Evolutionary conservation across 345 rosid genomes (phyloP), one percentile per base, ranked within the genome.

Genomic region (Camelina sativa): DNA sequence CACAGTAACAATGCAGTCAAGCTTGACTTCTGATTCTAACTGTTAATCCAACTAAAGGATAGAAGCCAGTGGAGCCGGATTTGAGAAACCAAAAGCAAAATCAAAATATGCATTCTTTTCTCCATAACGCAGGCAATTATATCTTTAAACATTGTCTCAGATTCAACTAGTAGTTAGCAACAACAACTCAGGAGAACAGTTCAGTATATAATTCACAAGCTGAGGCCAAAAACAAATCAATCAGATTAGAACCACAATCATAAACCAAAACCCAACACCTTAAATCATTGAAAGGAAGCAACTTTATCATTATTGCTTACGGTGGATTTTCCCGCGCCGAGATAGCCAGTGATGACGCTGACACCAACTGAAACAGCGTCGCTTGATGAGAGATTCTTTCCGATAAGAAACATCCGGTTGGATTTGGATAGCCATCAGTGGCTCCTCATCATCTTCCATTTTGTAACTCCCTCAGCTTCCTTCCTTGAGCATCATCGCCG

Each of bases 1-100:
- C 76, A 90, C 97, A 44, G 96, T 91, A 53, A 94, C 77, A 64
- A 94, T 89, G 74, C 92, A 94, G 84, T 94, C 99, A 60, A 91
- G 96, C 86, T 86, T 89, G 80, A 91, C 89, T 23, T 87, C 74
- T 16, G 98, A 87, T 81, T 94, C 99, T 65, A 94, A 84, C 67
- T 90, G 97, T 56, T 91, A 97, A 77, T 91, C 99, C 87, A 91
- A 77, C 99, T 96, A 94, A 76, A 94, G 97, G 48, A 94, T 78
- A 62, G 97, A 90, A 7, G 98, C 97, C 60, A 90, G 72, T 20
- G 97, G 97, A 80, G 93, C 98, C 10, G 98, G 97, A 75, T 94
- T 94, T 0, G 97, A 23, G 25, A 23, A 23, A 23, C 99, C 66
- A 94, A 82, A 69, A 94, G 80, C 73, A 94, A 80, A 97, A 85